Conservation (phyloP, 352 stramenopile species). For the Globisporangium splendens region DNA sequence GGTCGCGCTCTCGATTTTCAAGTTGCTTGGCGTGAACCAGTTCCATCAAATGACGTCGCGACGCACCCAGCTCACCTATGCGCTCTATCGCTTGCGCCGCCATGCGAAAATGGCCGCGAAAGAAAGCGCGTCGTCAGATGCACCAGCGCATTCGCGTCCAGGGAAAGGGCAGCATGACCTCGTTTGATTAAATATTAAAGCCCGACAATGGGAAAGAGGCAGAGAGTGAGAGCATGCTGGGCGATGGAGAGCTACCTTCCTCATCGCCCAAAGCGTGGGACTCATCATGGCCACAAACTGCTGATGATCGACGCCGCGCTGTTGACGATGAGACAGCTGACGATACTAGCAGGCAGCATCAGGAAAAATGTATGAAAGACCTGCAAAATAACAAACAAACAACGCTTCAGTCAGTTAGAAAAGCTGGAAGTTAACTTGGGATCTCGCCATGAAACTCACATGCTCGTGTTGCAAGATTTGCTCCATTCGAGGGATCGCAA, state of each 20-base stretch:
- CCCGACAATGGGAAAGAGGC: background rate
- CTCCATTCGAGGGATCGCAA: conserved; percentile 49
- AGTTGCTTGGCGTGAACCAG: conserved; percentile 58
- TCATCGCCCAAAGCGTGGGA: background rate
- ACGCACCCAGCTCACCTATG: conserved; percentile 51
- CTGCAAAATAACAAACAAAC: conserved; percentile 22
- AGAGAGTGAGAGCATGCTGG: background rate
- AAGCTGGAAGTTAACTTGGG: conserved; percentile 9
- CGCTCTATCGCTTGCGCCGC: conserved; percentile 55
- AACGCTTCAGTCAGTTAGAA: conserved; percentile 2
- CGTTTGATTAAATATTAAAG: conserved; percentile 18
- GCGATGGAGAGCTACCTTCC: background rate
- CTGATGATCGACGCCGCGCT: conserved; percentile 63
- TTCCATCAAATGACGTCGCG: conserved; percentile 67
- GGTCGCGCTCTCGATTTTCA: conserved; percentile 67
- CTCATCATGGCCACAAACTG: conserved; percentile 66
- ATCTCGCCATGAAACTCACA: conserved; percentile 19
- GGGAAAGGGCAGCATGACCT: conserved; percentile 11
- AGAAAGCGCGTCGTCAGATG: background rate
- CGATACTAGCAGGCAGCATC: conserved; percentile 74
- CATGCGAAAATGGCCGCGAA: conserved; percentile 27
- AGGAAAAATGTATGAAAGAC: conserved; percentile 79
- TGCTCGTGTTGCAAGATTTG: conserved; percentile 77
- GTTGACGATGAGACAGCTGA: conserved; percentile 81
- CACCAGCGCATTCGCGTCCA: conserved; percentile 1